Evolutionary conservation across 176 grass and related monocot species (phyloP).

Genomic region (Neostapfia colusana): DNA sequence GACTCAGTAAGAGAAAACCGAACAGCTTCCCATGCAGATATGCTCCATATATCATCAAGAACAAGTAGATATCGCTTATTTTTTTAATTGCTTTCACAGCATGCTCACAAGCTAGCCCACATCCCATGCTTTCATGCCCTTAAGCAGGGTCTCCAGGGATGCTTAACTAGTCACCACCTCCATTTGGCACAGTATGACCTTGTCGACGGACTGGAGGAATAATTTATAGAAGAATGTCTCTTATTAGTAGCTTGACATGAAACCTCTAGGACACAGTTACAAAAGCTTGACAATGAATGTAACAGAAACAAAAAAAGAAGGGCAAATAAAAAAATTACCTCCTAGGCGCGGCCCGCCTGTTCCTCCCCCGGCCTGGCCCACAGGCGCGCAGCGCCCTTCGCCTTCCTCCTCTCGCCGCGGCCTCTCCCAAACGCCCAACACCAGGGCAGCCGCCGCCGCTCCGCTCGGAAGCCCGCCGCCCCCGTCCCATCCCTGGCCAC

Average conservation of each 20-base stretch:
- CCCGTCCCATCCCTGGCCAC: too few species aligned
- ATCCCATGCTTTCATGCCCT: constrained; percentile 38
- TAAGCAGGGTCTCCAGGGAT: not conserved
- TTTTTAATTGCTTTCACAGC: constrained; percentile 13
- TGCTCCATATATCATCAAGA: constrained; percentile 49
- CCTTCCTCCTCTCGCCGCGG: too few species aligned
- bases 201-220: constrained; percentile 1
- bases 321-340: too few species aligned
- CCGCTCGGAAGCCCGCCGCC: too few species aligned
- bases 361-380: too few species aligned
- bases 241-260: constrained; percentile 30
- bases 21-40: constrained; percentile 39
- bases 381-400: too few species aligned
- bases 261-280: constrained; percentile 47
- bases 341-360: too few species aligned
- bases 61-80: constrained; percentile 46
- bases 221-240: constrained; percentile 40
- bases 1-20: constrained; percentile 33
- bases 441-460: too few species aligned
- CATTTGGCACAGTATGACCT: not conserved
- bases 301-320: too few species aligned
- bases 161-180: not conserved
- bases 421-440: too few species aligned
- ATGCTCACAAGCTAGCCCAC: constrained; percentile 17
- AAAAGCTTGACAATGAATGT: constrained; percentile 32